These are phyloP conservation scores for Sphenostylis stenocarpa DNA, from an alignment of 306 rosid species.

Conservation along the genomic window DNA sequence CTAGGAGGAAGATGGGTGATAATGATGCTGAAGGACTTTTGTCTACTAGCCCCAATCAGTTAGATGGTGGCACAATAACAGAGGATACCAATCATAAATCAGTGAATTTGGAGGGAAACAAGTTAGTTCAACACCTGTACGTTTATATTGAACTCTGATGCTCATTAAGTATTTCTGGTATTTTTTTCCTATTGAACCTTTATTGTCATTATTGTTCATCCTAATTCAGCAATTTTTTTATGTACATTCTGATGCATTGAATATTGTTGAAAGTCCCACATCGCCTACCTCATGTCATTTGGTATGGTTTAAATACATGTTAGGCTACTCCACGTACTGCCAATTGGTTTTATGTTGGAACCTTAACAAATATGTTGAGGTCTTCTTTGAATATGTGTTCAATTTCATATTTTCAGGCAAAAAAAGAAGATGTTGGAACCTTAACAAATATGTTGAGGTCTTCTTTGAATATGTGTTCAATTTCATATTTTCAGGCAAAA, in stretches of 20 bases:
- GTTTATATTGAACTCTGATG: conserved; percentile 36
- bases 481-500: conserved; percentile 50
- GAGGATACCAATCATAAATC: conserved; percentile 35
- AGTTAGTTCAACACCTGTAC: conserved; percentile 50
- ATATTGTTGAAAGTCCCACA: too few relatives aligned
- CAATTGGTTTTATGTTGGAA: too few relatives aligned
- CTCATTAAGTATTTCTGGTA: conserved; percentile 24
- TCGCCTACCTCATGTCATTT: too few relatives aligned
- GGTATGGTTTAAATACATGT: too few relatives aligned
- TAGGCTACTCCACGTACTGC: too few relatives aligned
- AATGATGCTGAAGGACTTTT: conserved; percentile 25
- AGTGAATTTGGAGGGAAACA: conserved; percentile 39
- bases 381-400: too few relatives aligned
- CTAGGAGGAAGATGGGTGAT: conserved; percentile 47
- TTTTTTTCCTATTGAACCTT: too few relatives aligned
- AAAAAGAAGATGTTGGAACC: too few relatives aligned
- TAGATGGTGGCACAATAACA: conserved; percentile 37
- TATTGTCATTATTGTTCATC: background rate
- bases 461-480: conserved; percentile 12
- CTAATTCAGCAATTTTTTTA: background rate
- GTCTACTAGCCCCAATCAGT: conserved; percentile 41
- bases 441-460: background rate
- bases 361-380: too few relatives aligned
- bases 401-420: too few relatives aligned
- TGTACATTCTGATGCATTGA: background rate